Conservation (phyloP, 495 filamentous ascomycete genomes). For the Extremus antarcticus region DNA sequence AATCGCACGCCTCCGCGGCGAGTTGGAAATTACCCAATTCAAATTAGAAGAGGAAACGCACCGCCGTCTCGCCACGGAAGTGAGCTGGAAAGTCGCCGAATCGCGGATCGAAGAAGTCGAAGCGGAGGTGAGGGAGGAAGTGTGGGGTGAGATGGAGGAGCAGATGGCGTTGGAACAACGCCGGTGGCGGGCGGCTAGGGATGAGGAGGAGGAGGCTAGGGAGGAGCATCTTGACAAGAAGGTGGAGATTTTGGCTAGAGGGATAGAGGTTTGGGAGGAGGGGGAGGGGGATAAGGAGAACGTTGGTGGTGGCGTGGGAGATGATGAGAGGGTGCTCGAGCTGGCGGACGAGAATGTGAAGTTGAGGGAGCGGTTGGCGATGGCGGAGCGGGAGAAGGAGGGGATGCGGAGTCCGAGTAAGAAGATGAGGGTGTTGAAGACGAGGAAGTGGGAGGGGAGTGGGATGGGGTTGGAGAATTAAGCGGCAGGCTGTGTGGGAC, state of each 20-base stretch:
- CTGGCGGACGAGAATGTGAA: constrained; percentile 30
- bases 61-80: constrained; percentile 36
- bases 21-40: constrained; percentile 54
- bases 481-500: too few species aligned
- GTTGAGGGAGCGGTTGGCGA: constrained; percentile 26
- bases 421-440: constrained; percentile 34
- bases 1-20: constrained; percentile 60
- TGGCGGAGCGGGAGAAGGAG: constrained; percentile 23
- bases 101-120: constrained; percentile 57
- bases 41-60: constrained; percentile 54
- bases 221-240: constrained; percentile 86
- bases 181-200: constrained; percentile 64
- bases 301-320: constrained; percentile 1
- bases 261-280: constrained; percentile 34
- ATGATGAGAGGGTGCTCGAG: constrained; percentile 20
- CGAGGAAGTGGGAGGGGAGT: constrained; percentile 30
- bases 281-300: constrained; percentile 16
- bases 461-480: constrained; percentile 19
- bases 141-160: constrained; percentile 73
- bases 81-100: constrained; percentile 30
- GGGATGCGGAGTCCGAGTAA: constrained; percentile 27
- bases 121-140: constrained; percentile 80
- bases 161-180: constrained; percentile 60
- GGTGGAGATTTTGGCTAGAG: constrained; percentile 69
- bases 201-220: constrained; percentile 50